phyloP scores from a whole-genome alignment of 257 asterid species.

The Fraxinus pennsylvanica region DNA sequence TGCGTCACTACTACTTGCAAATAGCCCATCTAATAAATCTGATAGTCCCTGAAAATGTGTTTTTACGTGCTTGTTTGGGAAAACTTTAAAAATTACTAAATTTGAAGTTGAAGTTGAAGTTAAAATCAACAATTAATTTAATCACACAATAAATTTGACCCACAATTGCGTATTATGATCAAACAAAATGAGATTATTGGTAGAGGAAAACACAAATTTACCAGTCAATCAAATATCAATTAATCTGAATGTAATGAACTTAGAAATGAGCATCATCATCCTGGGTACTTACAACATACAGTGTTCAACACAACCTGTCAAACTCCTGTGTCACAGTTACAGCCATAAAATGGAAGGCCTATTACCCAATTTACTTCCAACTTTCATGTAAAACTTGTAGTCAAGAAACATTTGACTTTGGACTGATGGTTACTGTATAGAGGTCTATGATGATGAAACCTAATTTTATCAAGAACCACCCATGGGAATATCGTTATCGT shows the following conservation, averaged over 20 bases:
- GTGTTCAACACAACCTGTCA: not conserved
- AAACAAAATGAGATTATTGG: not conserved
- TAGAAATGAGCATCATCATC: not conserved
- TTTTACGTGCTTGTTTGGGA: too few relatives aligned
- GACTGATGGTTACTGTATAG: not conserved
- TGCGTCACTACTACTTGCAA: too few relatives aligned
- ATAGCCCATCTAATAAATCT: too few relatives aligned
- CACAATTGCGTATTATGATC: not conserved
- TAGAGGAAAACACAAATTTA: not conserved
- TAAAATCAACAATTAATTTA: too few relatives aligned
- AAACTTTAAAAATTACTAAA: too few relatives aligned
- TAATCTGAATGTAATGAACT: not conserved
- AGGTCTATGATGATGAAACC: not conserved
- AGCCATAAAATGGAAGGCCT: not conserved
- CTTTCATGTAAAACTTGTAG: not conserved
- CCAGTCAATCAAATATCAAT: not conserved
- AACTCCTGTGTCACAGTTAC: not conserved
- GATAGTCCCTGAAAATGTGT: too few relatives aligned
- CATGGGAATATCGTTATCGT: constrained; percentile 15
- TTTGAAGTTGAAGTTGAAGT: too few relatives aligned
- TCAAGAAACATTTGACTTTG: not conserved
- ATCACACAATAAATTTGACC: too few relatives aligned
- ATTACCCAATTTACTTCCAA: not conserved
- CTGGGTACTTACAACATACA: not conserved
- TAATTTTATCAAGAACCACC: constrained; percentile 10